phyloP scores from a whole-genome alignment of 345 rosid species.

The Brassica cretica region DNA sequence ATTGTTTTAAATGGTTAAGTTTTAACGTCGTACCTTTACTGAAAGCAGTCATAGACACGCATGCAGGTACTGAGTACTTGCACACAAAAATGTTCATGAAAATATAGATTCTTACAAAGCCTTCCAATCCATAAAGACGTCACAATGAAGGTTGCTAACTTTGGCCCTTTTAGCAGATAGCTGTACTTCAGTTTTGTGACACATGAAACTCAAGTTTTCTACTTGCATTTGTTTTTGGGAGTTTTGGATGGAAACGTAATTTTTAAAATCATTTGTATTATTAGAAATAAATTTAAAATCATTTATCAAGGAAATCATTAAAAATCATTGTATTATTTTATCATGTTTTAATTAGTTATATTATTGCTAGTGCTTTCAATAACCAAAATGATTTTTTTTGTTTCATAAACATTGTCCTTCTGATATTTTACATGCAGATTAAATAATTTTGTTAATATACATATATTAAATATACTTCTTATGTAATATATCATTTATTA shows the following conservation, averaged over 20 bases:
- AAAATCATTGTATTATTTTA: no score
- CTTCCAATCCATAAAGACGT: no score
- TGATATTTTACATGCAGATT: background rate
- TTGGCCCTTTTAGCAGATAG: background rate
- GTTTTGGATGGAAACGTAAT: background rate
- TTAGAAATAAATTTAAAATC: no score
- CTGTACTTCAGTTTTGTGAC: background rate
- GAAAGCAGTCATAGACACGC: no score
- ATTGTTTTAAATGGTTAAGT: no score
- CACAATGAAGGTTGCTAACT: background rate
- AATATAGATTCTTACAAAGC: background rate
- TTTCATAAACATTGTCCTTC: background rate
- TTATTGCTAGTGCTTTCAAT: no score
- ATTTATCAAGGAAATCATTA: no score
- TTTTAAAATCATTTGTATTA: background rate
- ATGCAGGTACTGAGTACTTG: no score
- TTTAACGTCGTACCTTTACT: no score
- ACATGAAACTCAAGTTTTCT: background rate
- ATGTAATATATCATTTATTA: background rate
- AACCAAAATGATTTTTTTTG: background rate
- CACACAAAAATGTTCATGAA: no score
- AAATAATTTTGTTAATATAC: no score
- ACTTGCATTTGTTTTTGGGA: background rate
- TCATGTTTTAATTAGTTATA: no score
- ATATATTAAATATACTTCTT: background rate